Evolutionary conservation across 805 yeast species (phyloP), one percentile per base, ranked within the genome.

Genomic region (Lipomyces sp.): DNA sequence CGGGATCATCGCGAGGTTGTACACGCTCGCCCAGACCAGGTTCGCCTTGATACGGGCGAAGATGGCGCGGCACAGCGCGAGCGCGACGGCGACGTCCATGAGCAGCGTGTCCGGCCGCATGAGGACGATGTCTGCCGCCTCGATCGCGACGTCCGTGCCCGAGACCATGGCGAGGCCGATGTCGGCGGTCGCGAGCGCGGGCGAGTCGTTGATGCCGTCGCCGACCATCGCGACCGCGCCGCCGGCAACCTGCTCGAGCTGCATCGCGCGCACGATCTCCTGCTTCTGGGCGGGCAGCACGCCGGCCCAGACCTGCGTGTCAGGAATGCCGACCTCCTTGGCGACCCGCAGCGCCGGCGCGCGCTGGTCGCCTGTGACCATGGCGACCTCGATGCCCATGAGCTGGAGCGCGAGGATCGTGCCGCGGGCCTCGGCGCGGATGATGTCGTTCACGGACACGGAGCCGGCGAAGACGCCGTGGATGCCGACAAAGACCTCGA

Each of bases 191-290:
- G 87, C 95, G 48, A 93, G 75, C 0, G 98, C 98, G 0, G 98
- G 97, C 0, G 98, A 95, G 66, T 93, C 99, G 67, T 93, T 93
- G 59, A 93, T 86, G 53, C 99, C 99, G 69, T 93, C 99, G 34
- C 99, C 99, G 21, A 93, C 83, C 74, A 95, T 89, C 4, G 90
- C 91, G 37, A 93, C 83, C 10, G 46, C 50, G 23, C 55, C 57
- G 10, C 43, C 42, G 14, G 43, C 38, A n/a, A 10, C 10, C 11
- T 35, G 24, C 11, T 51, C 46, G 14, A 63, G 66, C 62, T 83
- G 86, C 48, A 87, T 70, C 43, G 75, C 73, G 36, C 70, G 69
- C 21, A 93, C 80, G 31, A 87, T 74, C 28, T 76, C 76, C 49
- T 86, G 82, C 68, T 93, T 93, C 47, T 83, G 84, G 14, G 76